Conservation (phyloP, 805 yeast genomes). For the Torulaspora gathmanii region DNA sequence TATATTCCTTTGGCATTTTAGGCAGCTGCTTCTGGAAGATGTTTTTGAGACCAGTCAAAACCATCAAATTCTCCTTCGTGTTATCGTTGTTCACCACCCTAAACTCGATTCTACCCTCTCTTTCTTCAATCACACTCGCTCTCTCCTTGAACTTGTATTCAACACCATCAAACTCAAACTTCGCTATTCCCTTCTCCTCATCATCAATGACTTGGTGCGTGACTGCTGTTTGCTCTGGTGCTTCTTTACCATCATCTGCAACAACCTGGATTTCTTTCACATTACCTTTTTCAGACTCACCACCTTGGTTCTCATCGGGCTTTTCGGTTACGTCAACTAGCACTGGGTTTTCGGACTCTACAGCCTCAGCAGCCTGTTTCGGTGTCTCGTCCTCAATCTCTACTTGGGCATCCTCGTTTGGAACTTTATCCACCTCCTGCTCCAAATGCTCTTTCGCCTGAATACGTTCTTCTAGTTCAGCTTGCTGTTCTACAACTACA, state of each 20-base stretch:
- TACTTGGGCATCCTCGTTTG: background rate
- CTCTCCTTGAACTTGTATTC: constrained; percentile 82
- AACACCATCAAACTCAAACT: constrained; percentile 59
- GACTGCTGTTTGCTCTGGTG: constrained; percentile 20
- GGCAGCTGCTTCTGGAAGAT: constrained; percentile 97
- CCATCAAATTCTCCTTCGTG: constrained; percentile 79
- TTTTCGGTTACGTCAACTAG: constrained; percentile 13
- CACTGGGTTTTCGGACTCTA: background rate
- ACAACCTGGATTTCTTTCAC: background rate
- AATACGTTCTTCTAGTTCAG: background rate
- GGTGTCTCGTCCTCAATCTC: background rate
- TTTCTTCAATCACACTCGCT: constrained; percentile 90
- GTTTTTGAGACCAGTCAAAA: constrained; percentile 89
- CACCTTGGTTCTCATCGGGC: constrained; percentile 26
- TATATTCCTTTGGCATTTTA: constrained; percentile 97
- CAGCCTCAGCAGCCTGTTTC: background rate
- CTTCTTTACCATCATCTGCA: background rate
- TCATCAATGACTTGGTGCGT: constrained; percentile 25
- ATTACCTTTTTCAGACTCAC: constrained; percentile 13
- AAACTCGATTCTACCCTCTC: constrained; percentile 88
- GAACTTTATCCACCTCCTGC: background rate
- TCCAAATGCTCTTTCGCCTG: too few relatives aligned
- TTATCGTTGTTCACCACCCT: constrained; percentile 96
- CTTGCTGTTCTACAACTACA: background rate
- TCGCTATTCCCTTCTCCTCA: constrained; percentile 38